Percentiles rank a stretch among this genome's conserved stretches.
Evolutionary conservation across 257 asterid species (phyloP).

Genomic region (Rubia yunnanensis): DNA sequence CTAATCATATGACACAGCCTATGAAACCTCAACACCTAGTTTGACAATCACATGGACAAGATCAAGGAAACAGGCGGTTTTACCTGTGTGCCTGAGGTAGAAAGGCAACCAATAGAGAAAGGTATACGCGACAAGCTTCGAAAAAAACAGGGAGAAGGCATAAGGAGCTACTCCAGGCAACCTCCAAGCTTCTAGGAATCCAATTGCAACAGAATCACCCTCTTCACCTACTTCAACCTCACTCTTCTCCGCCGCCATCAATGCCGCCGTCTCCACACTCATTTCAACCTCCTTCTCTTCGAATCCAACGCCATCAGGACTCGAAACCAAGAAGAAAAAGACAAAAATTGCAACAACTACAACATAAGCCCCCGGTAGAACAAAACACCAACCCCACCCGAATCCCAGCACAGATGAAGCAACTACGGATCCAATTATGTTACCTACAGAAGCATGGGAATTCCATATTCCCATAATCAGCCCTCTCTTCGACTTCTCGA

Average conservation of each 20-base stretch:
- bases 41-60: background rate
- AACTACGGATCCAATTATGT: constrained; percentile 70
- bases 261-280: constrained; percentile 58
- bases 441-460: constrained; percentile 84
- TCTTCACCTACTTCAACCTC: constrained; percentile 31
- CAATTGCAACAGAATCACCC: constrained; percentile 48
- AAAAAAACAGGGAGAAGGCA: constrained; percentile 83
- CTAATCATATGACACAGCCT: background rate
- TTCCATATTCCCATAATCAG: constrained; percentile 88
- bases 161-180: constrained; percentile 76
- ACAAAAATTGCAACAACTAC: constrained; percentile 37
- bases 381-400: constrained; percentile 98
- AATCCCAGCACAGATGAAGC: constrained; percentile 74
- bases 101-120: constrained; percentile 96
- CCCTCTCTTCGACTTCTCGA: constrained; percentile 76
- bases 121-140: constrained; percentile 95
- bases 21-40: background rate
- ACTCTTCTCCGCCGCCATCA: constrained; percentile 35
- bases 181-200: constrained; percentile 86
- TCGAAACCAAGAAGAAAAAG: constrained; percentile 61
- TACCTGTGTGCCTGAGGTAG: constrained; percentile 88
- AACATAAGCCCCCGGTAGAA: constrained; percentile 63
- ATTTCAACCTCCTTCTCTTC: constrained; percentile 46
- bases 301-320: constrained; percentile 59
- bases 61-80: background rate